Evolutionary conservation across 2,329 filamentous ascomycete genomes (phyloP), one percentile per base, ranked within the genome.

Genomic region (Claviceps paspali): DNA sequence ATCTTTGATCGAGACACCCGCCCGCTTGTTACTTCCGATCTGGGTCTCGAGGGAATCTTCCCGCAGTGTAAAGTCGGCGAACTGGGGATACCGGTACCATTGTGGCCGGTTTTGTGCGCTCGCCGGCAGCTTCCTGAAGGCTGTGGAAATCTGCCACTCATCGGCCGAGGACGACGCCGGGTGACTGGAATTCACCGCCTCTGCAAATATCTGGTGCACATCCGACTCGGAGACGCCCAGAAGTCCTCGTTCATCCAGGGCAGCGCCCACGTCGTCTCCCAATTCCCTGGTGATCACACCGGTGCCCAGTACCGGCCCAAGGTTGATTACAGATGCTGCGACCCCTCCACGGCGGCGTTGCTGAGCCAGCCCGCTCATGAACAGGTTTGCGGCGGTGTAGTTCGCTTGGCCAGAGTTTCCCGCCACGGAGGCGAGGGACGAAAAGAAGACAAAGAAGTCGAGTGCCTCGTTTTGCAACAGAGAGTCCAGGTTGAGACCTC

Each of bases 381-480:
- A 71, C 3, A 43, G 42, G 42, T 68, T 68, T 3, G 59, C 64
- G 0, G 63, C 61, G 1, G 52, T 47, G 40, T 72, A 72, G 43
- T 60, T 64, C 3, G 54, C 43, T 43, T 72, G 67, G 5, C 50
- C 53, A 6, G 31, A 18, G 33, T 54, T 55, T 3, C 59, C 59
- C 5, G 48, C 38, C 3, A 55, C 42, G 2, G 32, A 32, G 0
- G 47, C 38, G 1, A 54, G 19, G 0, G 59, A 62, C 1, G 54
- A 56, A 33, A 60, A 52, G 11, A 55, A 27, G 33, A 62, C 45
- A 44, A 61, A 61, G 44, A 60, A 61, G 31, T 62, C 58, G n/a
- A 62, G 47, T 0, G 43, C 23, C 2, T 40, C 28, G 6, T 51
- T 34, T 18, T 37, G 27, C 35, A 62, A 57, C 2, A 55, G 9